A percentile compares a stretch with the other conserved stretches of the same genome.
Evolutionary conservation across 1,139 yeast genomes (phyloP).

Genomic region (Scheffersomyces illinoinensis): DNA sequence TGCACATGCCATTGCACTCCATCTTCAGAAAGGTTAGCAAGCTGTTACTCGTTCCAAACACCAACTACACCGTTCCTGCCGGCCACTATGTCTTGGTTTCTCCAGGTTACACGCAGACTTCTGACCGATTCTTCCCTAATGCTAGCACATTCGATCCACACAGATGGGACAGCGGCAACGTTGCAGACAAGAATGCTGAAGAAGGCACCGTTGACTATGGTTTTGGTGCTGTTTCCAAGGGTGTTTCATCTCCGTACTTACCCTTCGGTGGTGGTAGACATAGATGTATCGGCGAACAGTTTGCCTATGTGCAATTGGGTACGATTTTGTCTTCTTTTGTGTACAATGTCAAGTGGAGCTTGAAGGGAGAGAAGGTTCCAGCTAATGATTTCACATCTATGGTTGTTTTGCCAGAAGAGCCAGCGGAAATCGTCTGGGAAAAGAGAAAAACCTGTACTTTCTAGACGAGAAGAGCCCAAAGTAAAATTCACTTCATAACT

Average conservation of each 20-base stretch:
- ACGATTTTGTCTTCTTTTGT: conserved; percentile 76
- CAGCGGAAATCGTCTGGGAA: conserved; percentile 80
- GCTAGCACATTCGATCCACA: conserved; percentile 74
- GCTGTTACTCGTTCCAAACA: conserved; percentile 76
- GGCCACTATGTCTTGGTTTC: conserved; percentile 91
- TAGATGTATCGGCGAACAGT: conserved; percentile 98
- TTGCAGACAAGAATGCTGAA: conserved; percentile 14
- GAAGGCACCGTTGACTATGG: conserved; percentile 84
- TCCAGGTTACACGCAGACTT: conserved; percentile 87
- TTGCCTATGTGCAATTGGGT: conserved; percentile 93
- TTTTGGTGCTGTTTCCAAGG: conserved; percentile 93
- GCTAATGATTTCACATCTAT: conserved; percentile 82
- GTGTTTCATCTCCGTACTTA: conserved; percentile 91
- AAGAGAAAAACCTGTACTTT: conserved; percentile 41
- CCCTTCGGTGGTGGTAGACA: conserved; percentile 99
- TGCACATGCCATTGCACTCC: conserved; percentile 96
- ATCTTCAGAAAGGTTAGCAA: conserved; percentile 87
- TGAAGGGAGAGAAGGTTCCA: conserved; percentile 64
- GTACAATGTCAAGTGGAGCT: conserved; percentile 76
- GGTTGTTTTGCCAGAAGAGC: conserved; percentile 87
- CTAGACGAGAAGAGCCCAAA: conserved; percentile 1
- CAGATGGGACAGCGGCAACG: conserved; percentile 68
- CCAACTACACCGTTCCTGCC: conserved; percentile 79
- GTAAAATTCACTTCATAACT: neutral
- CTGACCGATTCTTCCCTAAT: conserved; percentile 75